phyloP scores from a whole-genome alignment of 1,284 basidiomycete species.

The Dichomitus squalens region DNA sequence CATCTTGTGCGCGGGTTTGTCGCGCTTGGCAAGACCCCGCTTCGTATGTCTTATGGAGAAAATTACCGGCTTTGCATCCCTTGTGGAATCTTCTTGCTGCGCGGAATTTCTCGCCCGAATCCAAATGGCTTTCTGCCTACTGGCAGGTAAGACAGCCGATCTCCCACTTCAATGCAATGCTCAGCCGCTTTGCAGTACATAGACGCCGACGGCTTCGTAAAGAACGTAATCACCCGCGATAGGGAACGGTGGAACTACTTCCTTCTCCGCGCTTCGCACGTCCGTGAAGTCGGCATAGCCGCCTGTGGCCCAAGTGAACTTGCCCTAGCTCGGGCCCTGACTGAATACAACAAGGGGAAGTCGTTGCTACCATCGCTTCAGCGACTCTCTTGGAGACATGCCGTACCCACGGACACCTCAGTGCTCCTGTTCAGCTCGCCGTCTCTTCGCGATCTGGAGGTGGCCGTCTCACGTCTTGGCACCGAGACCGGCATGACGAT shows the following conservation, averaged over 20 bases:
- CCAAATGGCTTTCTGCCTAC: slow-evolving; percentile 11
- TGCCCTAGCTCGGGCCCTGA: slow-evolving; percentile 8
- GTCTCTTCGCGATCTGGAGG: slow-evolving; percentile 8
- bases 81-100: slow-evolving; percentile 16
- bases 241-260: slow-evolving; percentile 12
- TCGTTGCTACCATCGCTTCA: slow-evolving; percentile 14
- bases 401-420: slow-evolving; percentile 6
- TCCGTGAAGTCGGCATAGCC: slow-evolving; percentile 10
- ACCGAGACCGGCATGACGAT: neutral
- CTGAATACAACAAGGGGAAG: slow-evolving; percentile 7
- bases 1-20: slow-evolving; percentile 16
- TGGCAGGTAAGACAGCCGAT: slow-evolving; percentile 11
- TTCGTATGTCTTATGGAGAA: slow-evolving; percentile 15
- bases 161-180: neutral
- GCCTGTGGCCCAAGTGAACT: slow-evolving; percentile 12
- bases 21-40: slow-evolving; percentile 16
- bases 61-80: slow-evolving; percentile 11
- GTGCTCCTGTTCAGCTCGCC: slow-evolving; percentile 7
- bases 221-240: slow-evolving; percentile 2
- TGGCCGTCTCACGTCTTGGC: slow-evolving; percentile 7
- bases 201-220: slow-evolving; percentile 11
- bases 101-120: slow-evolving; percentile 10
- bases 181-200: neutral
- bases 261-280: slow-evolving; percentile 11
- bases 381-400: slow-evolving; percentile 15